These are phyloP conservation scores for Earliella scabrosa DNA, from an alignment of 1,284 basidiomycete species.

Conservation along the genomic window DNA sequence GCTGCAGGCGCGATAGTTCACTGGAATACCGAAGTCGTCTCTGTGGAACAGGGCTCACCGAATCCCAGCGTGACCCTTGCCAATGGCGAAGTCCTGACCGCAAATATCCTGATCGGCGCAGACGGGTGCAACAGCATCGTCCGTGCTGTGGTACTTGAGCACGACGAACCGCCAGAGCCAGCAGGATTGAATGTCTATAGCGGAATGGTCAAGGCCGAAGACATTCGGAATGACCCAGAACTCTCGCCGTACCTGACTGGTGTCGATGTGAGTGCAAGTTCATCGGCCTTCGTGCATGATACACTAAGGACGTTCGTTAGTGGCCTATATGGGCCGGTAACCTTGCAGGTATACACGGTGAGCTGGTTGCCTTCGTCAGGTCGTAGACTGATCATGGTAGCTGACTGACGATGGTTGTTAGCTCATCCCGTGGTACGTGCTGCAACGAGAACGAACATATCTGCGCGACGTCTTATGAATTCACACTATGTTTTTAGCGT, in stretches of 20 bases:
- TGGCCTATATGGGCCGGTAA: no score
- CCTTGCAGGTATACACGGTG: no score
- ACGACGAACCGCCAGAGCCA: conserved; percentile 11
- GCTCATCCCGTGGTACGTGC: no score
- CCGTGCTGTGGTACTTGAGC: conserved; percentile 30
- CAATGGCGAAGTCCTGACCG: conserved; percentile 40
- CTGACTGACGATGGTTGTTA: no score
- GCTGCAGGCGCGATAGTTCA: conserved; percentile 45
- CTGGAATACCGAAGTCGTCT: conserved; percentile 42
- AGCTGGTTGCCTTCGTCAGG: no score
- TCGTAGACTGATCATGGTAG: no score
- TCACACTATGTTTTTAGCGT: not conserved
- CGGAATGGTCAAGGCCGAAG: conserved; percentile 18
- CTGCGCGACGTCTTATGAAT: no score
- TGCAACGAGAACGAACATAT: no score
- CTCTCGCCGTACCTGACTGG: conserved; percentile 17
- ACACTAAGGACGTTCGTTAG: conserved; percentile 9
- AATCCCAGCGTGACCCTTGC: conserved; percentile 37
- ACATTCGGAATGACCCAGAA: conserved; percentile 26
- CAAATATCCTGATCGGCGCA: conserved; percentile 46
- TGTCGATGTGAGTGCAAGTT: conserved; percentile 20
- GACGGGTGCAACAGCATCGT: conserved; percentile 42
- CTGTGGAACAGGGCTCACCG: conserved; percentile 25
- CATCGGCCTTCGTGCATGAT: no score
- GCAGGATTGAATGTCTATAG: conserved; percentile 24